Evolutionary conservation across 2,329 filamentous ascomycete genomes (phyloP).

Genomic region (Raffaelea arxii): DNA sequence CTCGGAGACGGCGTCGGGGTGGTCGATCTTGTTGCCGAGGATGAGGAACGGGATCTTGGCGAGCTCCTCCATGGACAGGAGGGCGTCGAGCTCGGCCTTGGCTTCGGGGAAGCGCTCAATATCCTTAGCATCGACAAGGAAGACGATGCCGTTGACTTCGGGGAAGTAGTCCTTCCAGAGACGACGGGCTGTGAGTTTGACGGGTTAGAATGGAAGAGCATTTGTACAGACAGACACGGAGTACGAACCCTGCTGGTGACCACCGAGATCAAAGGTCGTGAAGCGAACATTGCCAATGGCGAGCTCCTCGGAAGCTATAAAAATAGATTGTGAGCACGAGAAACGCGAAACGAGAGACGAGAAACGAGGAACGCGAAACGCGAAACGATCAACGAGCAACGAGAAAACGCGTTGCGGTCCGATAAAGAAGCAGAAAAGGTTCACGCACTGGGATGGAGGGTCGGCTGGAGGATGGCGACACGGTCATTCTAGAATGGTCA

Average conservation of each 20-base stretch:
- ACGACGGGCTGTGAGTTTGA: conserved; percentile 55
- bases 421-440: not conserved
- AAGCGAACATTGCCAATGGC: conserved; percentile 90
- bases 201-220: not conserved
- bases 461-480: conserved; percentile 82
- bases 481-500: conserved; percentile 62
- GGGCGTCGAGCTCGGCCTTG: conserved; percentile 92
- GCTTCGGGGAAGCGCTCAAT: conserved; percentile 88
- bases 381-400: not conserved
- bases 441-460: conserved; percentile 75
- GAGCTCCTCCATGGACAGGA: conserved; percentile 94
- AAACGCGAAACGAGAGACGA: not conserved
- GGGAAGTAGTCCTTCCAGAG: conserved; percentile 98
- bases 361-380: not conserved
- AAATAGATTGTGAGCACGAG: not conserved
- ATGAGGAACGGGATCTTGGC: conserved; percentile 92
- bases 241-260: conserved; percentile 74
- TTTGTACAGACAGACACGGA: not conserved
- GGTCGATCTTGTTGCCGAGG: conserved; percentile 98
- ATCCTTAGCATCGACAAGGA: conserved; percentile 96
- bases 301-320: conserved; percentile 74
- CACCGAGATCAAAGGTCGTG: conserved; percentile 88
- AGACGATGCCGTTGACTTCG: conserved; percentile 92
- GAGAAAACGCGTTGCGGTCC: too few relatives aligned
- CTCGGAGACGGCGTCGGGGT: conserved; percentile 90